Evolutionary conservation across 371 early-diverging fungal species (phyloP).

Genomic region (Mortierella sp.): DNA sequence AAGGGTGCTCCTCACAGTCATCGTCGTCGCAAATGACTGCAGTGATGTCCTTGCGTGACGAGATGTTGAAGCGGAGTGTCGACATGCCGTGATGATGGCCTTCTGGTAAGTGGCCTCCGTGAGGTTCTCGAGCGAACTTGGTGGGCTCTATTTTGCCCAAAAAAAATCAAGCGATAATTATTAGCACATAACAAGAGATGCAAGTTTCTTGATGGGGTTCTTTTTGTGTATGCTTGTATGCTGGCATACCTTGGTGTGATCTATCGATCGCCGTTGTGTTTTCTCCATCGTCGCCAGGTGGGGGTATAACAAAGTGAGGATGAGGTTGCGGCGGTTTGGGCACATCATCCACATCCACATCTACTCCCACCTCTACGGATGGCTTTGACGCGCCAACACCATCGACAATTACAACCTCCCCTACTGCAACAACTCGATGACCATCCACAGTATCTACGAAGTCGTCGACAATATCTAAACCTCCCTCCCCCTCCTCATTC

Average conservation of each 20-base stretch:
- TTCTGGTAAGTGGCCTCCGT: slow-evolving; percentile 1
- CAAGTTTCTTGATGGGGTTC: no score
- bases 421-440: neutral
- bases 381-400: neutral
- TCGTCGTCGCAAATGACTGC: slow-evolving; percentile 51
- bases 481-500: neutral
- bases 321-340: neutral
- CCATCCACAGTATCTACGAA: neutral
- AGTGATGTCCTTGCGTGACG: slow-evolving; percentile 42
- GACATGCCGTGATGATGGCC: slow-evolving; percentile 31
- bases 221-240: neutral
- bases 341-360: neutral
- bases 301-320: slow-evolving; percentile 16
- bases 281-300: slow-evolving; percentile 2
- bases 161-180: no score
- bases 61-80: slow-evolving; percentile 39
- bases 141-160: neutral
- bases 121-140: neutral
- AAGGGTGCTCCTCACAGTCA: slow-evolving; percentile 47
- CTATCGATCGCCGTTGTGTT: slow-evolving; percentile 12
- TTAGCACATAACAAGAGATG: no score
- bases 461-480: neutral
- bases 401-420: neutral
- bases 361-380: neutral
- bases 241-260: slow-evolving; percentile 20